Base-by-base conservation (phyloP, 2,329 filamentous ascomycete species). In the Microcera coccophila region DNA sequence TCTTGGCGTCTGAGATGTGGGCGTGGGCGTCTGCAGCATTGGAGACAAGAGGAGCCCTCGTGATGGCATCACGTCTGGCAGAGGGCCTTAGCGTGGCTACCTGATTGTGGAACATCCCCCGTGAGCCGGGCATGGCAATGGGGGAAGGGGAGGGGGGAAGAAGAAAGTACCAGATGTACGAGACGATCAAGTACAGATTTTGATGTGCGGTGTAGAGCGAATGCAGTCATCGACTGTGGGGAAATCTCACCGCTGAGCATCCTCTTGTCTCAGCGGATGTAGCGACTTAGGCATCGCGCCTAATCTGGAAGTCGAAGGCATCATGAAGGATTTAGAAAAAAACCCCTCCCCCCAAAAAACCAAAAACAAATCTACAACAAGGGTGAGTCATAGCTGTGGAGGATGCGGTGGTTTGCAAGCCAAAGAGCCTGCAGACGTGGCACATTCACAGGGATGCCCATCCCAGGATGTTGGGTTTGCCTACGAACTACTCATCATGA, bases 1-100 rank as follows among this genome's bases (percentile, higher is more conserved):
- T 26, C 22, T 12, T 26, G 22, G 22, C 22, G 22, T 7, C 22
- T 12, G 22, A 26, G 12, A n/a, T n/a, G 22, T 38, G 22, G 32
- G 24, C 24, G 21, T 39, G 26, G 34, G 38, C 29, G 37, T 31
- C 44, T 40, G 38, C 41, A 36, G 31, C 18, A 24, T 55, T 49
- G 45, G 44, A 38, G 45, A 45, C 34, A 26, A 12, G 19, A 22
- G 57, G 43, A 57, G 60, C 54, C 57, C 57, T 45, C 60, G 60
- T 60, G 58, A 60, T 55, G 55, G 59, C 58, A 60, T 60, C 33
- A 32, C 39, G 48, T 38, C 49, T 46, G 34, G 21, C 36, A 33
- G 26, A 41, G 34, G 36, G 41, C 42, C 48, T 44, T 42, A 12
- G 22, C 22, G 22, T 12, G 22, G n/a, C n/a, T n/a, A n/a, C n/a